A percentile compares a stretch with the other conserved stretches of the same genome.
Evolutionary conservation across 169 alveolate species (phyloP).

Genomic region (Prorocentrum cordatum): DNA sequence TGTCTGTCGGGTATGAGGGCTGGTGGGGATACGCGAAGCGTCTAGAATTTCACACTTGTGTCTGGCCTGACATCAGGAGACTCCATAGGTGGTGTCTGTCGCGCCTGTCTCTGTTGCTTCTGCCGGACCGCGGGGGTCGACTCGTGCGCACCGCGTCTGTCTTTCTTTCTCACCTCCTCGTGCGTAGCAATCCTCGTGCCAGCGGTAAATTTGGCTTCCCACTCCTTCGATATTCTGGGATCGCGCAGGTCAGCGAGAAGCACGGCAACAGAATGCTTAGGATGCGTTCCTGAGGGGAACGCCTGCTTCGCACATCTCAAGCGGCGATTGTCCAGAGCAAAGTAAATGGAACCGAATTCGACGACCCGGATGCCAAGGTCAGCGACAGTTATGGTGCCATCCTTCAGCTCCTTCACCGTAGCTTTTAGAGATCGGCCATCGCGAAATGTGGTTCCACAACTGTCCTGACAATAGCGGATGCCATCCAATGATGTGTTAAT

Average conservation of each 20-base stretch:
- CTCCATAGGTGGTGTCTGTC: too few relatives aligned
- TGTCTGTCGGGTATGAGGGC: too few relatives aligned
- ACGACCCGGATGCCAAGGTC: background rate
- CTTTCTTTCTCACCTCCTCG: too few relatives aligned
- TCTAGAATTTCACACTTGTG: too few relatives aligned
- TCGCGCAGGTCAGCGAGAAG: background rate
- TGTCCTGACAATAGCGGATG: constrained; percentile 3
- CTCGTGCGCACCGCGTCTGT: too few relatives aligned
- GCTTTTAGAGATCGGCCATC: background rate
- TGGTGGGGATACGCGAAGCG: too few relatives aligned
- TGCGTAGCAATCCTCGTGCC: background rate
- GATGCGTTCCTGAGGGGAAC: background rate
- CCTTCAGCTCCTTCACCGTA: background rate
- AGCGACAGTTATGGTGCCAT: background rate
- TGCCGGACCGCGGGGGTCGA: too few relatives aligned
- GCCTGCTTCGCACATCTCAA: background rate
- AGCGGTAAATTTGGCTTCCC: background rate
- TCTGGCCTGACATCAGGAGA: too few relatives aligned
- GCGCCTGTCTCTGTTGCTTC: too few relatives aligned
- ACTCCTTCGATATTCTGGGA: background rate
- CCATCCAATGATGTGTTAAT: background rate
- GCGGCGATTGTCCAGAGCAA: constrained; percentile 20
- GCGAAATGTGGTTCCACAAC: background rate
- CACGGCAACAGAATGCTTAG: background rate
- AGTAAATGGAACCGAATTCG: background rate